Percentiles rank a stretch among this genome's conserved stretches.
Conservation (phyloP, 2,329 filamentous ascomycete species). For the Talaromyces funiculosus region DNA sequence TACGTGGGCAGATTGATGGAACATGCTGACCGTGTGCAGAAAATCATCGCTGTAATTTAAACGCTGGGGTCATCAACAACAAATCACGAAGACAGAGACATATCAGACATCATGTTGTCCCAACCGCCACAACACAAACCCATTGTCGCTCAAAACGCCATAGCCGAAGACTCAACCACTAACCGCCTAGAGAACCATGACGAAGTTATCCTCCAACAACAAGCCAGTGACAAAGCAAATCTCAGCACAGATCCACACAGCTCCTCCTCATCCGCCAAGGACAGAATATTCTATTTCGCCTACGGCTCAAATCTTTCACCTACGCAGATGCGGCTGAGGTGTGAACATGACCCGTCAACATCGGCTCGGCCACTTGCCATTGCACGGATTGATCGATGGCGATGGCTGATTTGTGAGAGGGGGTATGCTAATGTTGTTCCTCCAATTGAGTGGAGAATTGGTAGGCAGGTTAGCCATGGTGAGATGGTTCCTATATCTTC, state of each 20-base stretch:
- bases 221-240: constrained; percentile 4
- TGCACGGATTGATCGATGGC: constrained; percentile 33
- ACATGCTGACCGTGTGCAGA: not conserved
- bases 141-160: constrained; percentile 6
- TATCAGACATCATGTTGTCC: not conserved
- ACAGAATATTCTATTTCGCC: constrained; percentile 36
- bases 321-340: constrained; percentile 36
- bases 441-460: constrained; percentile 20
- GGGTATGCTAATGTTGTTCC: constrained; percentile 41
- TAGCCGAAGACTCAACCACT: not conserved
- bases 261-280: no score
- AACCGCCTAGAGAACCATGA: not conserved
- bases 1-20: not conserved
- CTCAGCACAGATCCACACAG: not conserved
- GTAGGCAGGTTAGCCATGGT: constrained; percentile 18
- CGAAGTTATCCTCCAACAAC: constrained; percentile 18
- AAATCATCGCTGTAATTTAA: not conserved
- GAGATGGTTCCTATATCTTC: constrained; percentile 20
- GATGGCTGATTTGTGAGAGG: constrained; percentile 38
- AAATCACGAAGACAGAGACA: not conserved
- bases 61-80: not conserved
- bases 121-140: not conserved
- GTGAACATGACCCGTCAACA: constrained; percentile 25
- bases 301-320: constrained; percentile 42
- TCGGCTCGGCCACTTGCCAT: constrained; percentile 35